phyloP scores from a whole-genome alignment of 2,329 filamentous ascomycete species.

The Colletotrichum sp. region DNA sequence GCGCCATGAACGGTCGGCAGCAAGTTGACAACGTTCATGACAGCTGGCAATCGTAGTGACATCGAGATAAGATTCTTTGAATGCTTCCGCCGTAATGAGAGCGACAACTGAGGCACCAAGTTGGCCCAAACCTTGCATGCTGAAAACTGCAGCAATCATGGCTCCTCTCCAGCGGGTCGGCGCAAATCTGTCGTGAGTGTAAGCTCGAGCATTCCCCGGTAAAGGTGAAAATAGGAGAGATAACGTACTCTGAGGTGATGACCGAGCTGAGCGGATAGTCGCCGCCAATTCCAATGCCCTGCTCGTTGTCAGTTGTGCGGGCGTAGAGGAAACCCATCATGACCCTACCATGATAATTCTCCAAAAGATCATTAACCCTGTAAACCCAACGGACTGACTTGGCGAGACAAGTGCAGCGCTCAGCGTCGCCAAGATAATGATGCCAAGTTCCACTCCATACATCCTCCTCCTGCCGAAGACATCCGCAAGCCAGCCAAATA shows the following conservation, averaged over 20 bases:
- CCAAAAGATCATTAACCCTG: slow-evolving; percentile 74
- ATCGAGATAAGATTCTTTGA: slow-evolving; percentile 56
- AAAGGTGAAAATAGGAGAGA: too few species aligned
- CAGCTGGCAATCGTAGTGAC: slow-evolving; percentile 52
- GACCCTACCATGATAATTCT: slow-evolving; percentile 69
- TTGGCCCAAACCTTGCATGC: slow-evolving; percentile 86
- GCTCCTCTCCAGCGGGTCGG: slow-evolving; percentile 82
- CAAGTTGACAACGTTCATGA: slow-evolving; percentile 66
- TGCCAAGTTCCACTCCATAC: slow-evolving; percentile 79
- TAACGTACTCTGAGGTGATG: slow-evolving; percentile 73
- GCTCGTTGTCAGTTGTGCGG: background rate
- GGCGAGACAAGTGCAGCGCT: slow-evolving; percentile 68
- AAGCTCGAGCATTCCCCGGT: background rate
- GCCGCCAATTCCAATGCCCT: slow-evolving; percentile 78
- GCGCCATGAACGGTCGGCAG: slow-evolving; percentile 83
- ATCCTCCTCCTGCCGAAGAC: slow-evolving; percentile 78
- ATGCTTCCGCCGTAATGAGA: slow-evolving; percentile 70
- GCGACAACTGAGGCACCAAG: slow-evolving; percentile 74
- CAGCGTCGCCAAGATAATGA: slow-evolving; percentile 75
- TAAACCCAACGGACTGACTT: slow-evolving; percentile 64
- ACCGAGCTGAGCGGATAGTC: slow-evolving; percentile 84
- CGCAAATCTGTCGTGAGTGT: slow-evolving; percentile 62
- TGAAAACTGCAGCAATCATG: slow-evolving; percentile 85
- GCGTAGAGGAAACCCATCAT: background rate
- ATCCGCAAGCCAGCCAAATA: slow-evolving; percentile 81